Base-by-base conservation (phyloP, 352 stramenopile genomes). In the Globisporangium nagaii region DNA sequence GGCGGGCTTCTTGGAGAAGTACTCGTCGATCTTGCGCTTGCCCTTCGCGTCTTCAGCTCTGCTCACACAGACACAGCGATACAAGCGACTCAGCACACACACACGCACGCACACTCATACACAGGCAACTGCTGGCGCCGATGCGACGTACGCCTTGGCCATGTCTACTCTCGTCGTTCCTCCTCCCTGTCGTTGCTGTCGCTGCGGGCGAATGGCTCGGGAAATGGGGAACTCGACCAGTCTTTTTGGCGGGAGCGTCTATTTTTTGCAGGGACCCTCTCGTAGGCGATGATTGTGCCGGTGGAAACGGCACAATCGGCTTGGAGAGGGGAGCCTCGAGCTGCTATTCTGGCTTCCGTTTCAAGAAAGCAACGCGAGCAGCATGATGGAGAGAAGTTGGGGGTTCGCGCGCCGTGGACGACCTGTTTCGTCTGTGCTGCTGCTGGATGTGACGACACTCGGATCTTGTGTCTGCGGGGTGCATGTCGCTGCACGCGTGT, bases 21-120 rank as follows among this genome's bases (percentile, higher is more conserved):
- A 55, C 1, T 73, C 65, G 35, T 70, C 51, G 4, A 66, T 66
- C 52, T 84, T 84, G 13, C 73, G 68, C 60, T 84, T 84, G 25
- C 65, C 68, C 25, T 58, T 48, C 51, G 75, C 68, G 36, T 69
- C 63, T 55, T 79, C 73, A 32, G 47, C 48, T 55, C 72, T 83
- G 24, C 20, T 7, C 20, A 35, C 34, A 53, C n/a, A 34, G 8
- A 19, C 1, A 30, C 9, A 31, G 4, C n/a, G 4, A 28, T 1
- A 45, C 15, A 27, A 39, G 24, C 6, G 11, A 53, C 1, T 49
- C 42, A 52, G 44, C 30, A 46, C 28, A 36, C n/a, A 12, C 17
- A 48, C 24, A 12, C 31, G n/a, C 17, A 48, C 25, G 34, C 2
- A 11, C 22, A 35, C 24, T n/a, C 0, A 31, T 48, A 32, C 40